phyloP scores from a whole-genome alignment of 106 monocot species.

The Posidonia australis region DNA sequence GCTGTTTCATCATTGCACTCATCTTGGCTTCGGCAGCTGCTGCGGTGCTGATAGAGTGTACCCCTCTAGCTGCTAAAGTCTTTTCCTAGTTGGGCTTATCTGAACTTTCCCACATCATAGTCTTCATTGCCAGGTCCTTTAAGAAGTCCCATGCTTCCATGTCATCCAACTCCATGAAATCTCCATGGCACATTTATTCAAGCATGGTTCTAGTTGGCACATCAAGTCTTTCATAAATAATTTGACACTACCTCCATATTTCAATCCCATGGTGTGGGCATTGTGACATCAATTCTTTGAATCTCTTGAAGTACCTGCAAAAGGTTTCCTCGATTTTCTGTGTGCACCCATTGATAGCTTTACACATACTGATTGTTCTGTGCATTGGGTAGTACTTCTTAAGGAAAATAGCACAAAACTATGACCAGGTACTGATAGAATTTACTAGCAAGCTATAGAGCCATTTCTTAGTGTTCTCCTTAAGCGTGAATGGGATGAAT shows the following conservation, averaged over 20 bases:
- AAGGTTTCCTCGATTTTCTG: neutral
- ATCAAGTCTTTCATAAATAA: neutral
- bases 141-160: no score
- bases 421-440: neutral
- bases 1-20: no score
- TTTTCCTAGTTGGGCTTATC: no score
- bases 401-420: neutral
- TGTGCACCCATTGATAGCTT: neutral
- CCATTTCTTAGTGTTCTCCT: no score
- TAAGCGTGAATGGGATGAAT: no score
- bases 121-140: no score
- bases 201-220: neutral
- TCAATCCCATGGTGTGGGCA: neutral
- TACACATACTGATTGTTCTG: neutral
- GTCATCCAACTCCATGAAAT: no score
- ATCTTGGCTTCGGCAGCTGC: no score
- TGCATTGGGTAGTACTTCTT: neutral
- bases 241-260: constrained; percentile 1
- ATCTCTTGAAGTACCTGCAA: neutral
- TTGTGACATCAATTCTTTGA: neutral
- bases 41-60: no score
- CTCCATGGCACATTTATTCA: neutral
- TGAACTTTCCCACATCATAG: no score
- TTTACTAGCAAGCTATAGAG: neutral
- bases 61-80: no score